A percentile compares a stretch with the other conserved stretches of the same genome.
phyloP scores from a whole-genome alignment of 1,139 yeast genomes.

The Saccharomycopsis crataegensis region DNA sequence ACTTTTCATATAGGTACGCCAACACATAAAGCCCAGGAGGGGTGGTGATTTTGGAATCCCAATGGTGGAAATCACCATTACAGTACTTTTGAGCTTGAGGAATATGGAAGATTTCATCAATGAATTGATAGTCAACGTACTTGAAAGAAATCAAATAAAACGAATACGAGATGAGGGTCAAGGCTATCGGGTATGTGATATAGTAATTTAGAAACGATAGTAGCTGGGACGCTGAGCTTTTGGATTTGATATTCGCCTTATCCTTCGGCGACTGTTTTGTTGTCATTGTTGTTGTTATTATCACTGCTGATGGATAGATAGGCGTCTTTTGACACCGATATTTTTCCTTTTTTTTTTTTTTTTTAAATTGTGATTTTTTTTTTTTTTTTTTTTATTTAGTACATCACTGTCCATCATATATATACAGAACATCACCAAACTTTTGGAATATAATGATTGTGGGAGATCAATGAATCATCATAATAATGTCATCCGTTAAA shows the following conservation, averaged over 20 bases:
- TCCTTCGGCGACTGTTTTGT: background rate
- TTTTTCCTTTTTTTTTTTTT: background rate
- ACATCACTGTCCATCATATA: too few species aligned
- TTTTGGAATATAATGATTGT: too few species aligned
- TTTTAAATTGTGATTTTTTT: background rate
- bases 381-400: too few species aligned
- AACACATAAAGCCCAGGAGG: conserved; percentile 87
- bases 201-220: conserved; percentile 1
- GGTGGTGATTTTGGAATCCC: conserved; percentile 93
- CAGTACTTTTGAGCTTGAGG: conserved; percentile 71
- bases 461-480: too few species aligned
- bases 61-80: conserved; percentile 46
- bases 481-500: too few species aligned
- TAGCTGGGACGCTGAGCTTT: background rate
- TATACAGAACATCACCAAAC: too few species aligned
- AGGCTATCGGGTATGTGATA: conserved; percentile 8
- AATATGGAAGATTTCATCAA: conserved; percentile 80
- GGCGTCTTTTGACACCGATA: background rate
- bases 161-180: conserved; percentile 6
- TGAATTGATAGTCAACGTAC: conserved; percentile 16
- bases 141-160: conserved; percentile 8
- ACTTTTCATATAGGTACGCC: conserved; percentile 35
- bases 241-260: background rate
- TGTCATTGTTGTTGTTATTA: background rate
- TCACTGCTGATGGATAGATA: background rate